Evolutionary conservation across 208 protist genomes (phyloP).

Genomic region (Trypanosoma cruzi): DNA sequence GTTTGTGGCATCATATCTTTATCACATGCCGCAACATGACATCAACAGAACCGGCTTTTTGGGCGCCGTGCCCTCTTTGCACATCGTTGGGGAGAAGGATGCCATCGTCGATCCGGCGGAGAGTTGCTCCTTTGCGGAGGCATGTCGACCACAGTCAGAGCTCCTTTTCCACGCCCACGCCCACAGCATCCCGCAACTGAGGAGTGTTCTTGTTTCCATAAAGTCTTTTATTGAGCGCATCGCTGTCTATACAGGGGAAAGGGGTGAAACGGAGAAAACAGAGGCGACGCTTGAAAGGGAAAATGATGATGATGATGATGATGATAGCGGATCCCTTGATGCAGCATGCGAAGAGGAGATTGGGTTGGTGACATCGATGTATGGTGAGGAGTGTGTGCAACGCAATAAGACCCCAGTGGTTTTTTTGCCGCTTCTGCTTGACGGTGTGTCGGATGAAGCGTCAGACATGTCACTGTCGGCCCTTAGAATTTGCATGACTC

Average conservation of each 20-base stretch:
- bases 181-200: slow-evolving; percentile 75
- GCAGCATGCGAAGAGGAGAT: slow-evolving; percentile 62
- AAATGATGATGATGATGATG: background rate
- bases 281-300: slow-evolving; percentile 23
- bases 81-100: slow-evolving; percentile 81
- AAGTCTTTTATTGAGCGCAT: slow-evolving; percentile 39
- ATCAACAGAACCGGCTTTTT: slow-evolving; percentile 33
- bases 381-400: slow-evolving; percentile 52
- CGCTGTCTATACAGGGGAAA: slow-evolving; percentile 2
- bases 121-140: slow-evolving; percentile 57
- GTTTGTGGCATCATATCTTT: slow-evolving; percentile 7
- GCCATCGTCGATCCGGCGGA: slow-evolving; percentile 62
- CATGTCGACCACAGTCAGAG: slow-evolving; percentile 48
- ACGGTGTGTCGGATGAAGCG: slow-evolving; percentile 22
- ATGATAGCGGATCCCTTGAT: slow-evolving; percentile 18
- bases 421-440: slow-evolving; percentile 50
- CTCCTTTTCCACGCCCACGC: slow-evolving; percentile 80
- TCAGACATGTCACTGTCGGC: slow-evolving; percentile 27
- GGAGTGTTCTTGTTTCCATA: slow-evolving; percentile 41
- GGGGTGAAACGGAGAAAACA: background rate
- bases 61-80: slow-evolving; percentile 54
- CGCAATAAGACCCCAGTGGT: slow-evolving; percentile 27
- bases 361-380: slow-evolving; percentile 79
- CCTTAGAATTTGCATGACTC: slow-evolving; percentile 47
- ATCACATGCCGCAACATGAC: background rate